Evolutionary conservation across 345 rosid genomes (phyloP).

Genomic region (Hypericum androsaemum): DNA sequence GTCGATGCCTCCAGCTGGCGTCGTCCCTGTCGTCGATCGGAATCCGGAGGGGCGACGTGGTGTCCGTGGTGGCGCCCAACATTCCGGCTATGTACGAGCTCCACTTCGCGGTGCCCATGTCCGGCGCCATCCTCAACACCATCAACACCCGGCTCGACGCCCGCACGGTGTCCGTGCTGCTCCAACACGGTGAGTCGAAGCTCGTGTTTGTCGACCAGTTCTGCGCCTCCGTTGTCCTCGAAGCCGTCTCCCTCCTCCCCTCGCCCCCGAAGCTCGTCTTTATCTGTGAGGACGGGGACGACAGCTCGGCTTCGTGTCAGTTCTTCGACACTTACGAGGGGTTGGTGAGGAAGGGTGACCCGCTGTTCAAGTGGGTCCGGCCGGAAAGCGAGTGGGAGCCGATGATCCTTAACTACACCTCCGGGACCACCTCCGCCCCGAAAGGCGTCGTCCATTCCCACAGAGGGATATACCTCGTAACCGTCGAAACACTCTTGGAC

Average conservation of each 20-base stretch:
- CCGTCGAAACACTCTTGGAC: conserved; percentile 8
- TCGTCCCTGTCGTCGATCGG: conserved; percentile 53
- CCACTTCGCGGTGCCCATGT: conserved; percentile 73
- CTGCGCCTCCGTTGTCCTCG: conserved; percentile 31
- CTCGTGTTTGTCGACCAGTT: conserved; percentile 54
- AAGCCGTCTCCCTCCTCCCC: conserved; percentile 34
- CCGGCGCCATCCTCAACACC: conserved; percentile 69
- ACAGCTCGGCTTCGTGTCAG: neutral
- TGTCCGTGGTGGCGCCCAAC: conserved; percentile 65
- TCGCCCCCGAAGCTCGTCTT: conserved; percentile 52
- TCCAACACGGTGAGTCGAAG: conserved; percentile 56
- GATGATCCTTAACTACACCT: conserved; percentile 16
- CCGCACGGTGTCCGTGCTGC: conserved; percentile 54
- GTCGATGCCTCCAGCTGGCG: conserved; percentile 65
- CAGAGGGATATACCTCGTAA: conserved; percentile 8
- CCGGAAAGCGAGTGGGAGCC: conserved; percentile 20
- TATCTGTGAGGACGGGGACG: conserved; percentile 33
- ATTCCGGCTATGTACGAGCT: conserved; percentile 83
- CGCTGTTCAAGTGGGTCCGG: conserved; percentile 16
- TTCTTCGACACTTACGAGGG: conserved; percentile 13
- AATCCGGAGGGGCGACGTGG: conserved; percentile 40
- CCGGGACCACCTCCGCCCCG: conserved; percentile 22
- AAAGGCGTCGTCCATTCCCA: conserved; percentile 19
- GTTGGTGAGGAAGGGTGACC: conserved; percentile 14
- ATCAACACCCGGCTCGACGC: conserved; percentile 85